Percentiles rank a stretch among this genome's conserved stretches.
phyloP scores from a whole-genome alignment of 2,329 filamentous ascomycete genomes.

The Claviceps sorghi region DNA sequence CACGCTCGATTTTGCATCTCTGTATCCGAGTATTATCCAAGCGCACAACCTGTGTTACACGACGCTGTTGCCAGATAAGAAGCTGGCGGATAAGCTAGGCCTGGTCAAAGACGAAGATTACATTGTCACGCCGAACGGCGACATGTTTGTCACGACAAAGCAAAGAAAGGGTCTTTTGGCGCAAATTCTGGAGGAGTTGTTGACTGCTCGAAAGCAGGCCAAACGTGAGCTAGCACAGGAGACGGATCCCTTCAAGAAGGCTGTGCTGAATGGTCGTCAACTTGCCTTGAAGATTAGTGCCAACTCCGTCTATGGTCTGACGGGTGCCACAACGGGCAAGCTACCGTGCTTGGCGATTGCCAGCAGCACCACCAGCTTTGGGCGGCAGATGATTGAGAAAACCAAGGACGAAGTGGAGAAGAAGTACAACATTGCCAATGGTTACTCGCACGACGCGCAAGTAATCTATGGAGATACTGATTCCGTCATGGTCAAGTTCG shows the following conservation, averaged over 20 bases:
- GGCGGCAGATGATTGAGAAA: constrained; percentile 96
- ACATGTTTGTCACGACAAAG: constrained; percentile 79
- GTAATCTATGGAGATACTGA: constrained; percentile 99
- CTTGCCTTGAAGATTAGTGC: constrained; percentile 91
- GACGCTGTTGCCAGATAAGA: constrained; percentile 56
- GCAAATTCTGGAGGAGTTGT: constrained; percentile 88
- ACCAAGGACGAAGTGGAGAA: constrained; percentile 92
- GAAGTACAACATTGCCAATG: constrained; percentile 82
- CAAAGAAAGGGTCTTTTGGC: constrained; percentile 82
- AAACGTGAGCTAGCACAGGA: constrained; percentile 81
- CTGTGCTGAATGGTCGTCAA: constrained; percentile 92
- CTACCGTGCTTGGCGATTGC: constrained; percentile 89
- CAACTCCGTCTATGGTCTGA: constrained; percentile 95
- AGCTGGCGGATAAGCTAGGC: constrained; percentile 57
- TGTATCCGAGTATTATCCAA: constrained; percentile 98
- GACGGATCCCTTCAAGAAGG: constrained; percentile 94
- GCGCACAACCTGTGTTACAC: constrained; percentile 98
- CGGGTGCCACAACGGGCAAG: constrained; percentile 90
- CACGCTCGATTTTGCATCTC: constrained; percentile 94
- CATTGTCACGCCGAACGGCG: constrained; percentile 87
- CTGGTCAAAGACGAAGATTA: constrained; percentile 87
- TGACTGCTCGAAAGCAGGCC: constrained; percentile 84
- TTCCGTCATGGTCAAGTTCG: constrained; percentile 99
- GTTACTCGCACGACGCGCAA: constrained; percentile 84
- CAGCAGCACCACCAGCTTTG: constrained; percentile 92